Evolutionary conservation across 345 rosid genomes (phyloP).

Genomic region (Alliaria petiolata): DNA sequence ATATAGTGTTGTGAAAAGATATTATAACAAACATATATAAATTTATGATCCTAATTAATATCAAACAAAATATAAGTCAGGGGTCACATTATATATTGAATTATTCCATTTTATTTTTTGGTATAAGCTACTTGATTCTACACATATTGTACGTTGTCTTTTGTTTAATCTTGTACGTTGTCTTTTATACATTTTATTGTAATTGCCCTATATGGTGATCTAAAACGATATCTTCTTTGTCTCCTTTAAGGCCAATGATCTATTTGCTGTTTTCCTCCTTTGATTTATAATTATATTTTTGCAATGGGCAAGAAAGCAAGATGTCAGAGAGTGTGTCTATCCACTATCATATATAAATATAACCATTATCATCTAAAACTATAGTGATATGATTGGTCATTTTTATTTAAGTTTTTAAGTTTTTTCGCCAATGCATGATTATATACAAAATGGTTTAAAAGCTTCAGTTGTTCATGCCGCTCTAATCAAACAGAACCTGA

Average conservation of each 20-base stretch:
- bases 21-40: background rate
- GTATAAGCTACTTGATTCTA: background rate
- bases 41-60: too few species aligned
- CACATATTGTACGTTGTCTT: background rate
- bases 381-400: background rate
- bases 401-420: background rate
- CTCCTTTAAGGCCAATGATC: constrained; percentile 13
- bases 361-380: background rate
- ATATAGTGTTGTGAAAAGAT: background rate
- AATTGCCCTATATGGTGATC: constrained; percentile 12
- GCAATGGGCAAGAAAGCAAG: constrained; percentile 20
- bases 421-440: background rate
- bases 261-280: constrained; percentile 16
- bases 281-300: background rate
- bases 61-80: background rate
- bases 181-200: background rate
- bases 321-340: constrained; percentile 22
- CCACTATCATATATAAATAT: background rate
- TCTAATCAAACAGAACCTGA: background rate
- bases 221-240: constrained; percentile 17
- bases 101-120: too few species aligned
- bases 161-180: background rate
- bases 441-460: background rate
- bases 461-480: background rate
- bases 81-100: too few species aligned